Percentiles rank a stretch among this genome's conserved stretches.
Evolutionary conservation across 306 rosid genomes (phyloP).

Genomic region (Geum urbanum): DNA sequence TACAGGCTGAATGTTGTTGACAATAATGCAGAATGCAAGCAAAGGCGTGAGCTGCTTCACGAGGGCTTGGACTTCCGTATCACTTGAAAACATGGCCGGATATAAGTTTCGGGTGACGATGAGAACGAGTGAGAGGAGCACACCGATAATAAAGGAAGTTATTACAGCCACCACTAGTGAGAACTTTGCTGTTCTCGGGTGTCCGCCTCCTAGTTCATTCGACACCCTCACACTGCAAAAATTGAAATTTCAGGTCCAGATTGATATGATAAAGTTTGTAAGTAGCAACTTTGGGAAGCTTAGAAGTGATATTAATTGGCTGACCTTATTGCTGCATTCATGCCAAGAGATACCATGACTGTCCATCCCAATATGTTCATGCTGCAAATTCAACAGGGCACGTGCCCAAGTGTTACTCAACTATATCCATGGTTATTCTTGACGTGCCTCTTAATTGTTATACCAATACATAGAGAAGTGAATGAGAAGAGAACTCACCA

Average conservation of each 20-base stretch:
- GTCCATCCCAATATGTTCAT: constrained; percentile 76
- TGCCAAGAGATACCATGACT: constrained; percentile 56
- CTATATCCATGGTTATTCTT: neutral
- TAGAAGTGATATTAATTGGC: neutral
- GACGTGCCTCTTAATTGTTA: neutral
- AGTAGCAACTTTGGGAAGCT: neutral
- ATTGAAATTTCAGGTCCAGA: neutral
- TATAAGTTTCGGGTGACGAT: constrained; percentile 35
- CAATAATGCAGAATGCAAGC: constrained; percentile 57
- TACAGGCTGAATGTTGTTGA: constrained; percentile 80
- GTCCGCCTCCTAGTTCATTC: constrained; percentile 79
- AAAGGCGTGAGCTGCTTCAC: constrained; percentile 63
- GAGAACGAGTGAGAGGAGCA: constrained; percentile 35
- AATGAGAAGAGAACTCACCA: constrained; percentile 41
- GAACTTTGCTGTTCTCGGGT: constrained; percentile 80
- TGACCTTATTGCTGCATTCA: constrained; percentile 71
- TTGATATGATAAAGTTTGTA: neutral
- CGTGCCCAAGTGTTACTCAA: neutral
- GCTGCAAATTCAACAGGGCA: constrained; percentile 36
- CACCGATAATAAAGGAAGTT: constrained; percentile 38
- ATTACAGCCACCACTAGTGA: constrained; percentile 65
- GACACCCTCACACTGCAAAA: constrained; percentile 78
- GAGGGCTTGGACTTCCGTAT: constrained; percentile 37
- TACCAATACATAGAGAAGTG: neutral
- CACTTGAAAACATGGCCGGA: constrained; percentile 53